Evolutionary conservation across 1,139 yeast genomes (phyloP).

Genomic region (Saccharomycopsis hybrid): DNA sequence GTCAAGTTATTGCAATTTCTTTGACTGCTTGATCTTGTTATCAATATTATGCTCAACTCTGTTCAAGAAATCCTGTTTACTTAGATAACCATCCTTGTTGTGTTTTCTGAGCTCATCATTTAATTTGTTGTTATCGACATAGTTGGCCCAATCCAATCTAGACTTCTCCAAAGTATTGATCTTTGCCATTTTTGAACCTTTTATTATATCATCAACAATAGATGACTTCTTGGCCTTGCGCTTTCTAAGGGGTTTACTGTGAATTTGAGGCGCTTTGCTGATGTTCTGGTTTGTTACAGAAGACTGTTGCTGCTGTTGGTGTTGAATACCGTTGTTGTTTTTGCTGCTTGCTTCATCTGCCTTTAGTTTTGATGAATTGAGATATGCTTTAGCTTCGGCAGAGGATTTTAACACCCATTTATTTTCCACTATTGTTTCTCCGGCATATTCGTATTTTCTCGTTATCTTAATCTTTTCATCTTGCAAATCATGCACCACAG

Average conservation of each 20-base stretch:
- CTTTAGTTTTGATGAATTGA: slow-evolving; percentile 43
- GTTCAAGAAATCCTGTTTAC: slow-evolving; percentile 81
- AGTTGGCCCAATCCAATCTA: slow-evolving; percentile 90
- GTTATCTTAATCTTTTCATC: slow-evolving; percentile 60
- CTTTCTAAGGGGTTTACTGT: slow-evolving; percentile 22
- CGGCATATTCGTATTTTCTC: slow-evolving; percentile 84
- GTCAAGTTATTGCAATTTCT: not conserved
- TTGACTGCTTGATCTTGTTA: slow-evolving; percentile 16
- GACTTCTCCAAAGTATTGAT: slow-evolving; percentile 90
- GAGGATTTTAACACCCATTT: slow-evolving; percentile 70
- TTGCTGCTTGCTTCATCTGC: slow-evolving; percentile 29
- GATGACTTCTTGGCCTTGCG: slow-evolving; percentile 44
- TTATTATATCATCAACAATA: slow-evolving; percentile 62
- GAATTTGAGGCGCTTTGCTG: not conserved
- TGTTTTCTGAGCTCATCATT: slow-evolving; percentile 73
- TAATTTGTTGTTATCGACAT: slow-evolving; percentile 81
- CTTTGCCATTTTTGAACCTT: slow-evolving; percentile 56
- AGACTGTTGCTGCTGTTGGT: slow-evolving; percentile 23
- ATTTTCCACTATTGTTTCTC: slow-evolving; percentile 69
- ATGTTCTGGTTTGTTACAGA: slow-evolving; percentile 21
- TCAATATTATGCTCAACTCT: slow-evolving; percentile 69
- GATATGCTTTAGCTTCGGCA: slow-evolving; percentile 81
- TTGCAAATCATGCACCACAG: slow-evolving; percentile 22
- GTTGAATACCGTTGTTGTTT: slow-evolving; percentile 14
- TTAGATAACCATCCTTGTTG: slow-evolving; percentile 78